Conservation (phyloP, 176 grass and related monocot species). For the Puya raimondii region DNA sequence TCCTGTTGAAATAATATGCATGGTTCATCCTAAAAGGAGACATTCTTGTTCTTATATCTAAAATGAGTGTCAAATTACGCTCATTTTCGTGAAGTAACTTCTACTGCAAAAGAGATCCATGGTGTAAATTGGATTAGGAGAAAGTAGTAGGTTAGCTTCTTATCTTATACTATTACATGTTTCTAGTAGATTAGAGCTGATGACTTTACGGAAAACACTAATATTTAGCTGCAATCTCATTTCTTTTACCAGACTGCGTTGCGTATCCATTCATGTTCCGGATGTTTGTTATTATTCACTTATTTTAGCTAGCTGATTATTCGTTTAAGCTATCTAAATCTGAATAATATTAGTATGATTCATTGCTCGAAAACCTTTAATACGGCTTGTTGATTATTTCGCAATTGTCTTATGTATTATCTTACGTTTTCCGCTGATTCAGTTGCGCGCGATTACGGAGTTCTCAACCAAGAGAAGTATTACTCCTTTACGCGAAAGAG, state of each 20-base stretch:
- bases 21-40: neutral
- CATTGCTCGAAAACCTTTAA: too few species aligned
- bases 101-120: neutral
- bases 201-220: too few species aligned
- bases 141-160: neutral
- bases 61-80: neutral
- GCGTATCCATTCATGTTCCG: neutral
- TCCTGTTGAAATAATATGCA: neutral
- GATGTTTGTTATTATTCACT: neutral
- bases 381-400: neutral
- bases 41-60: neutral
- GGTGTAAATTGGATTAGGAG: neutral
- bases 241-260: neutral
- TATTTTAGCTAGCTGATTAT: too few species aligned
- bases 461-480: slow-evolving; percentile 54
- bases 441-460: slow-evolving; percentile 32
- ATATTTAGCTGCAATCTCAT: too few species aligned
- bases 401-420: neutral
- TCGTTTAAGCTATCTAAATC: neutral
- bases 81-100: neutral
- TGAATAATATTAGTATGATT: neutral
- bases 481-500: slow-evolving; percentile 58
- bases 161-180: neutral
- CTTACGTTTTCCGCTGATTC: slow-evolving; percentile 8
- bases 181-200: neutral